phyloP scores from a whole-genome alignment of 352 stramenopile genomes.

The Globisporangium carolinianum region DNA sequence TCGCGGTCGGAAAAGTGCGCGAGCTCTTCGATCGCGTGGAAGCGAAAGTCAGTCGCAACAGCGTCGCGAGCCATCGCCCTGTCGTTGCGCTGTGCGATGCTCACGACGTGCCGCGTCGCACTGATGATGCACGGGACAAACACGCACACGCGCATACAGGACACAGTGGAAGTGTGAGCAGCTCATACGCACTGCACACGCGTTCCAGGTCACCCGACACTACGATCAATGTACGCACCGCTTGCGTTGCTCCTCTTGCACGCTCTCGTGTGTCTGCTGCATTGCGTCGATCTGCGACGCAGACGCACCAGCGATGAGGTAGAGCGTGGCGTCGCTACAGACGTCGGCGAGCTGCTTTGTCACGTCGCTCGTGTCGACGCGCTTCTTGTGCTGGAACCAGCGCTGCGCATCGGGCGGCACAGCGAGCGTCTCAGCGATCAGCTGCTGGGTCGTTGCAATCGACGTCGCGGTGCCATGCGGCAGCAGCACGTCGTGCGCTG shows the following conservation, averaged over 20 bases:
- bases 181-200: too few relatives aligned
- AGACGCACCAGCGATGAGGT: slow-evolving; percentile 45
- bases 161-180: too few relatives aligned
- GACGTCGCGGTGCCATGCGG: slow-evolving; percentile 15
- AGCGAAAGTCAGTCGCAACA: slow-evolving; percentile 45
- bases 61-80: slow-evolving; percentile 26
- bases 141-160: too few relatives aligned
- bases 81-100: slow-evolving; percentile 48
- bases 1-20: slow-evolving; percentile 43
- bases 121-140: slow-evolving; percentile 12
- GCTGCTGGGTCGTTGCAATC: slow-evolving; percentile 27
- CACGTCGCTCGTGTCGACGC: slow-evolving; percentile 28
- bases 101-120: slow-evolving; percentile 44
- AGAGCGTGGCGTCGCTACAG: slow-evolving; percentile 24
- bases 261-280: slow-evolving; percentile 31
- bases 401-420: slow-evolving; percentile 40
- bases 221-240: slow-evolving; percentile 19
- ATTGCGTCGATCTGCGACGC: slow-evolving; percentile 40
- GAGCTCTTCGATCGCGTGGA: slow-evolving; percentile 65
- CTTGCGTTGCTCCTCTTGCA: slow-evolving; percentile 33
- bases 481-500: slow-evolving; percentile 23
- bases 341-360: slow-evolving; percentile 13
- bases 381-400: slow-evolving; percentile 48
- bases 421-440: slow-evolving; percentile 20
- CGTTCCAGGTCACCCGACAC: too few relatives aligned